phyloP scores from a whole-genome alignment of 2,329 filamentous ascomycete species.

The Beauveria australis region DNA sequence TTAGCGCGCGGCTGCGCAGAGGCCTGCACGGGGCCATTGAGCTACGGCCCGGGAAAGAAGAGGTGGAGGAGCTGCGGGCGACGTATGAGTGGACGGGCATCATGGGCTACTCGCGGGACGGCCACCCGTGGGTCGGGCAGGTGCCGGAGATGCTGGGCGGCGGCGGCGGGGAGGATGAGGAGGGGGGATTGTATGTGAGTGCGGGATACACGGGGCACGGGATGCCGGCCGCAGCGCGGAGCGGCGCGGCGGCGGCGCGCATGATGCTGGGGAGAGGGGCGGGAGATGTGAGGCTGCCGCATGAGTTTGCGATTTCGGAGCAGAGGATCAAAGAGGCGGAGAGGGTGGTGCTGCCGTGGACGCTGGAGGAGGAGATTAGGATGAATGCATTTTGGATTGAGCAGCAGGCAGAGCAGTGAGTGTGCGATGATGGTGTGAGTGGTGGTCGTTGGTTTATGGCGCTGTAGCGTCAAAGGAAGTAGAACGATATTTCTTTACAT shows the following conservation, averaged over 20 bases:
- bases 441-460: too few relatives aligned
- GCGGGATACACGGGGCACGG: slow-evolving; percentile 68
- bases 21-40: slow-evolving; percentile 35
- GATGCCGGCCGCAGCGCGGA: slow-evolving; percentile 65
- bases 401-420: neutral
- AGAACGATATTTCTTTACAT: too few relatives aligned
- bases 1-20: slow-evolving; percentile 47
- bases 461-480: too few relatives aligned
- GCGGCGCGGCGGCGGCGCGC: slow-evolving; percentile 53
- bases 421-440: too few relatives aligned
- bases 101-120: slow-evolving; percentile 67
- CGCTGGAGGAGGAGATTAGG: slow-evolving; percentile 4
- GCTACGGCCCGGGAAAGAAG: slow-evolving; percentile 27
- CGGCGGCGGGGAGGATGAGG: slow-evolving; percentile 28
- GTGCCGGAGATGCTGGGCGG: slow-evolving; percentile 46
- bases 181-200: slow-evolving; percentile 51
- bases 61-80: slow-evolving; percentile 38
- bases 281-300: slow-evolving; percentile 33
- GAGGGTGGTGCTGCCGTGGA: neutral
- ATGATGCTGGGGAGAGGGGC: slow-evolving; percentile 43
- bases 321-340: slow-evolving; percentile 18
- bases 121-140: slow-evolving; percentile 60
- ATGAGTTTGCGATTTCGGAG: slow-evolving; percentile 31
- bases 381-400: slow-evolving; percentile 7
- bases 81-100: slow-evolving; percentile 69